Evolutionary conservation across 257 asterid species (phyloP).

Genomic region (Scutellaria minor): DNA sequence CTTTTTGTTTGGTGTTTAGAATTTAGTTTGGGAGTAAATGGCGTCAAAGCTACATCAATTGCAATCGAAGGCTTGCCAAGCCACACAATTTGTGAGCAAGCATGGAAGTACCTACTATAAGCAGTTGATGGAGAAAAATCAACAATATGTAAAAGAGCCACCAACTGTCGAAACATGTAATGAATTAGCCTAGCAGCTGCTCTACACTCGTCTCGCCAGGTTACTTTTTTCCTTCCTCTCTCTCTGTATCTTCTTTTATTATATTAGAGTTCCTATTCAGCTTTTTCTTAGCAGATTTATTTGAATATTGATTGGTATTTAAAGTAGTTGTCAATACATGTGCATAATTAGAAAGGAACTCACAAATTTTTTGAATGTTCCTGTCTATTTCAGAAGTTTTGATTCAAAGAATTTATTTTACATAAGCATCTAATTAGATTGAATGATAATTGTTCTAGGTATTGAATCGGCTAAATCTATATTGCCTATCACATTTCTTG

Average conservation of each 20-base stretch:
- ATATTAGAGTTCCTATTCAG: not conserved
- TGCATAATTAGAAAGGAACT: not conserved
- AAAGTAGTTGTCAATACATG: not conserved
- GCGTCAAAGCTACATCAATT: constrained; percentile 62
- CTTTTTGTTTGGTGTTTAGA: too few species aligned
- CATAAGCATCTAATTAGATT: not conserved
- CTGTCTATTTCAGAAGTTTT: not conserved
- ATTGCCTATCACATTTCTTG: too few species aligned
- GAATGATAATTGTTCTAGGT: not conserved
- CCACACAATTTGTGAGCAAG: constrained; percentile 55
- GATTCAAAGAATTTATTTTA: not conserved
- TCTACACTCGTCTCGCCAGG: constrained; percentile 78
- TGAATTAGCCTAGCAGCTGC: constrained; percentile 64
- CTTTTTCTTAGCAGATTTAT: not conserved
- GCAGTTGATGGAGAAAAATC: constrained; percentile 69
- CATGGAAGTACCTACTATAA: constrained; percentile 62
- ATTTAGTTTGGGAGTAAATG: constrained; percentile 37
- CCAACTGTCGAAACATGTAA: constrained; percentile 66
- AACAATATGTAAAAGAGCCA: constrained; percentile 62
- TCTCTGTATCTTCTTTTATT: not conserved
- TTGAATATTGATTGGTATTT: not conserved
- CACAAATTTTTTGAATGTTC: not conserved
- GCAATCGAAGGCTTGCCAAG: constrained; percentile 65
- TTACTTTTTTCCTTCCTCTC: constrained; percentile 24
- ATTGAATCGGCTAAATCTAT: not conserved